Evolutionary conservation across 1,139 yeast genomes (phyloP).

Genomic region (Lodderomyces parapsilosis): DNA sequence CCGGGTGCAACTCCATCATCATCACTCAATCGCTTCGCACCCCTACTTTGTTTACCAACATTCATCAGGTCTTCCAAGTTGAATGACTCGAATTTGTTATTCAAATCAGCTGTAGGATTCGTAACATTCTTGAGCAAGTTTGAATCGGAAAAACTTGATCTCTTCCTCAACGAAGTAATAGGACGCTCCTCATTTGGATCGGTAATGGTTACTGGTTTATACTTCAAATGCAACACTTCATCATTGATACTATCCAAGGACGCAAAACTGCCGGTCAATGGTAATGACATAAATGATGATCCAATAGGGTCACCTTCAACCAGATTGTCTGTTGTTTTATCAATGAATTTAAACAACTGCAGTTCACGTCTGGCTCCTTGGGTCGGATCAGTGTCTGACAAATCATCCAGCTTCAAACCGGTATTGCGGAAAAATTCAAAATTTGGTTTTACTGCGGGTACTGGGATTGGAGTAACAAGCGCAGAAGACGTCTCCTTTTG

Average conservation of each 20-base stretch:
- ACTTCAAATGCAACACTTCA: conserved; percentile 44
- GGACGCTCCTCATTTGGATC: conserved; percentile 8
- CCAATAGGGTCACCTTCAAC: conserved; percentile 16
- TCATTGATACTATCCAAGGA: conserved; percentile 73
- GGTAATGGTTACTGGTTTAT: conserved; percentile 29
- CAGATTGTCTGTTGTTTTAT: conserved; percentile 27
- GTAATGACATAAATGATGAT: conserved; percentile 49
- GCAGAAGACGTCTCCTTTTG: conserved; percentile 2
- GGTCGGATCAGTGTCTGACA: conserved; percentile 1
- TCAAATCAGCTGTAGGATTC: conserved; percentile 16
- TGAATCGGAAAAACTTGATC: conserved; percentile 16
- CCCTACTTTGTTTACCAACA: conserved; percentile 10
- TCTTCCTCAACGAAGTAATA: conserved; percentile 7
- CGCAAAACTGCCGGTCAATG: conserved; percentile 73
- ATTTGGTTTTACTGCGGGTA: conserved; percentile 13
- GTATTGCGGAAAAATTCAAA: conserved; percentile 1
- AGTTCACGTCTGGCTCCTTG: conserved; percentile 3
- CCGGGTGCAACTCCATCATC: conserved; percentile 23
- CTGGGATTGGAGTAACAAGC: conserved; percentile 22
- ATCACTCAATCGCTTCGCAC: conserved; percentile 9
- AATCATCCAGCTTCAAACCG: conserved; percentile 1
- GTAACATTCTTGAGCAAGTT: conserved; percentile 10
- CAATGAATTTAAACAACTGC: conserved; percentile 19
- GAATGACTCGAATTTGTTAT: conserved; percentile 37
- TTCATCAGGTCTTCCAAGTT: conserved; percentile 41